These are phyloP conservation scores for Talaromyces amestolkiae DNA, from an alignment of 2,329 filamentous ascomycete genomes.

Conservation along the genomic window DNA sequence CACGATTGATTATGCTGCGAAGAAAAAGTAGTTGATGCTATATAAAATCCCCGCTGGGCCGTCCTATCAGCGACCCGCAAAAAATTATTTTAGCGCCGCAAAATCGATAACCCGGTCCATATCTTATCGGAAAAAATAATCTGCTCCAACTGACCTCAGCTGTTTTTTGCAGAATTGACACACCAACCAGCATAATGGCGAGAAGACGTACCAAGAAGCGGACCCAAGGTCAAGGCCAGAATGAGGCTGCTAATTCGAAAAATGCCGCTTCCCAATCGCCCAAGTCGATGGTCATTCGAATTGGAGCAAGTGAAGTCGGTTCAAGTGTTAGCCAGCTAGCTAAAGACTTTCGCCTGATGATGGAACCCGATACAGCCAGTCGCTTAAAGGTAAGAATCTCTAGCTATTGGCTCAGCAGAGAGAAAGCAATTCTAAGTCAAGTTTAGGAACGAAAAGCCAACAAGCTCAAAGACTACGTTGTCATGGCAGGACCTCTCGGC, in stretches of 20 bases:
- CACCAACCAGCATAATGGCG: conserved; percentile 58
- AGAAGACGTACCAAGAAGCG: conserved; percentile 81
- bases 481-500: conserved; percentile 91
- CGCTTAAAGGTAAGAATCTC: conserved; percentile 62
- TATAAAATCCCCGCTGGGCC: conserved; percentile 13
- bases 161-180: background rate
- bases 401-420: background rate
- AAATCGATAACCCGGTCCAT: conserved; percentile 38
- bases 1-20: background rate
- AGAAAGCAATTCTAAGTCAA: background rate
- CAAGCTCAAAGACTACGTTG: conserved; percentile 83
- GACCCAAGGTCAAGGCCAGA: conserved; percentile 71
- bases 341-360: conserved; percentile 84
- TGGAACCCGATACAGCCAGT: conserved; percentile 92
- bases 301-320: conserved; percentile 90
- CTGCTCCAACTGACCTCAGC: background rate
- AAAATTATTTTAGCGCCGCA: conserved; percentile 36
- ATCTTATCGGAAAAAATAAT: conserved; percentile 32
- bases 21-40: background rate
- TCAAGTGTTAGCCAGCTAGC: conserved; percentile 88
- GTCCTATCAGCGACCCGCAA: conserved; percentile 10
- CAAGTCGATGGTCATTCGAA: conserved; percentile 98
- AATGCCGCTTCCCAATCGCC: conserved; percentile 53
- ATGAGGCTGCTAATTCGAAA: conserved; percentile 50
- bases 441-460: conserved; percentile 77